These are phyloP conservation scores for Ceratocystiopsis minuta DNA, from an alignment of 2,329 filamentous ascomycete species.

Conservation along the genomic window DNA sequence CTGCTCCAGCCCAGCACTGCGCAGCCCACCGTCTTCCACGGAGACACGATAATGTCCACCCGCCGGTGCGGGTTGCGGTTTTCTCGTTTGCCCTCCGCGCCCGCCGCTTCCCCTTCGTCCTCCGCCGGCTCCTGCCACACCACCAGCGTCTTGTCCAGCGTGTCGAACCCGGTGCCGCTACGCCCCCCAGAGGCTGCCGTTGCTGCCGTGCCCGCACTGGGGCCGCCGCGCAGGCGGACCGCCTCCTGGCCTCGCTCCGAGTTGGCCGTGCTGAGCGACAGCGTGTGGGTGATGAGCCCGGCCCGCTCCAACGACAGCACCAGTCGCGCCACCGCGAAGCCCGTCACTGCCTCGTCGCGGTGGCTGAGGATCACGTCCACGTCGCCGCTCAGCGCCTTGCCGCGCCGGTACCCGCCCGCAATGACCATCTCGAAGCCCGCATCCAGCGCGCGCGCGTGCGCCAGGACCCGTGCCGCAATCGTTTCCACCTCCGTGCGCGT, in stretches of 20 bases:
- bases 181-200: background rate
- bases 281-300: constrained; percentile 63
- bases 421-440: constrained; percentile 39
- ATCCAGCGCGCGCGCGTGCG: constrained; percentile 47
- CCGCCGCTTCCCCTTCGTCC: constrained; percentile 17
- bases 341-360: constrained; percentile 48
- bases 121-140: constrained; percentile 65
- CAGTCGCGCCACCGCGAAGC: constrained; percentile 52
- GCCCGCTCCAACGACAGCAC: constrained; percentile 50
- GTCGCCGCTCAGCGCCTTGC: constrained; percentile 57
- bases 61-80: constrained; percentile 64
- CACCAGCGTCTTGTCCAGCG: constrained; percentile 76
- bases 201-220: constrained; percentile 8
- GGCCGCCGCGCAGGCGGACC: constrained; percentile 32
- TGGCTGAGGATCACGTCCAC: constrained; percentile 78
- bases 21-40: constrained; percentile 78
- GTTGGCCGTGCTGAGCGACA: constrained; percentile 50
- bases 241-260: constrained; percentile 53
- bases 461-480: constrained; percentile 46
- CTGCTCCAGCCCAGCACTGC: constrained; percentile 79
- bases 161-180: constrained; percentile 49
- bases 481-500: constrained; percentile 53
- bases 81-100: constrained; percentile 13
- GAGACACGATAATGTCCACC: constrained; percentile 81
- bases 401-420: constrained; percentile 67